Evolutionary conservation across 129 eudicot genomes (phyloP).

Genomic region (Flaveria brownii): DNA sequence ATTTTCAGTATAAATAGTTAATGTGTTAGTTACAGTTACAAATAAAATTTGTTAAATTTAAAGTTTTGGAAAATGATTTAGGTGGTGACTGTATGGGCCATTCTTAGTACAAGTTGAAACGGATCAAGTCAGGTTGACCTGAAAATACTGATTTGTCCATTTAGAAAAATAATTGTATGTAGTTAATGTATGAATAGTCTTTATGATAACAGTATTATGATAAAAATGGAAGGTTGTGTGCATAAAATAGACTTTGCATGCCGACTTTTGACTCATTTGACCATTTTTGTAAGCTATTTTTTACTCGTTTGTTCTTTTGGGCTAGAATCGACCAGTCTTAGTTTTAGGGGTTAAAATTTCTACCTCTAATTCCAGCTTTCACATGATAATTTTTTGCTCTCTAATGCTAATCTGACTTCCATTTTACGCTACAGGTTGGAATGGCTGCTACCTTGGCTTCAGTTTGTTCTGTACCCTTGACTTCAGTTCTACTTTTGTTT

Average conservation of each 20-base stretch:
- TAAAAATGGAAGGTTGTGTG: neutral
- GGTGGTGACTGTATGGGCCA: neutral
- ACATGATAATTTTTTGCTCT: neutral
- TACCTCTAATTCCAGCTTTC: neutral
- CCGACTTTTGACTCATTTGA: neutral
- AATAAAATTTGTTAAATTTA: neutral
- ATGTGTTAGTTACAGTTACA: neutral
- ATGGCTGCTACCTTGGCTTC: slow-evolving; percentile 99
- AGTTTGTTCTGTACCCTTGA: slow-evolving; percentile 93
- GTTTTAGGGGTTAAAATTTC: neutral
- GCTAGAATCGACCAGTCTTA: neutral
- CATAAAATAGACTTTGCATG: neutral
- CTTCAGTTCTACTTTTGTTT: slow-evolving; percentile 90
- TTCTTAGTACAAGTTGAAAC: neutral
- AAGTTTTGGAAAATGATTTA: neutral
- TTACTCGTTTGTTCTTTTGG: neutral
- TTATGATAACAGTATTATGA: neutral
- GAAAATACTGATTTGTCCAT: neutral
- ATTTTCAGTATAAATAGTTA: neutral
- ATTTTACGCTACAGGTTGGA: slow-evolving; percentile 67
- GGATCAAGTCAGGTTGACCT: neutral
- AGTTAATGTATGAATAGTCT: neutral
- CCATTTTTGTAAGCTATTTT: neutral
- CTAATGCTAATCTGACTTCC: neutral
- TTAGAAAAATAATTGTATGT: neutral